Conservation (phyloP, 495 filamentous ascomycete genomes). For the Bombardia bombarda region DNA sequence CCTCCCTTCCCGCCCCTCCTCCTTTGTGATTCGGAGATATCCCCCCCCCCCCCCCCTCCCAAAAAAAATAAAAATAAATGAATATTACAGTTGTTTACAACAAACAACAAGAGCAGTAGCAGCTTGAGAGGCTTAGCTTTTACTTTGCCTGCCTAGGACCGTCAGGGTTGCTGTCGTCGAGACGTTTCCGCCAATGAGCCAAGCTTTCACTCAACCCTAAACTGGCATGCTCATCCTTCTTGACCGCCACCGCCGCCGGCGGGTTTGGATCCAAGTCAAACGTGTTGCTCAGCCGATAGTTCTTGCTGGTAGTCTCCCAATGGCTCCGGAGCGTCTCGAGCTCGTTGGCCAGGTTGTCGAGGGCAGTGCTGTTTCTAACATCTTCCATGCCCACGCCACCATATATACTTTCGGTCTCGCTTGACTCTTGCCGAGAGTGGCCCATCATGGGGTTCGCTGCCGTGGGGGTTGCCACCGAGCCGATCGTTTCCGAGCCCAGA, state of each 20-base stretch:
- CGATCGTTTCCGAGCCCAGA: slow-evolving; percentile 20
- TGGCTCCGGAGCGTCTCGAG: slow-evolving; percentile 80
- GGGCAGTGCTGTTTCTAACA: slow-evolving; percentile 71
- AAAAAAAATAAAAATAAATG: neutral
- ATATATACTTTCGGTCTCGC: slow-evolving; percentile 43
- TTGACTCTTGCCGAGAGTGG: slow-evolving; percentile 53
- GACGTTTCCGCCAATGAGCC: slow-evolving; percentile 64
- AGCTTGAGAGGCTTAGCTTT: too few species aligned
- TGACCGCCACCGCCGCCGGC: slow-evolving; percentile 21
- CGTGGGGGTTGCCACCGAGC: neutral
- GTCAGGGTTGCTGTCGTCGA: slow-evolving; percentile 42
- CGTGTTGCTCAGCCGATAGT: slow-evolving; percentile 75
- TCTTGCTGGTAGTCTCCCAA: slow-evolving; percentile 94
- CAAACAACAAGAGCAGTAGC: too few species aligned
- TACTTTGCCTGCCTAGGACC: slow-evolving; percentile 10
- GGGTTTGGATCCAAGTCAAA: slow-evolving; percentile 69
- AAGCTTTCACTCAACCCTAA: slow-evolving; percentile 57
- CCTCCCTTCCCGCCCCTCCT: too few species aligned
- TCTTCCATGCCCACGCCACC: slow-evolving; percentile 22
- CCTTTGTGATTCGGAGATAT: too few species aligned
- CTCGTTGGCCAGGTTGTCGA: slow-evolving; percentile 87
- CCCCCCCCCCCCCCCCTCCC: neutral
- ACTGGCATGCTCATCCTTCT: slow-evolving; percentile 40
- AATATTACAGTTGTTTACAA: slow-evolving; percentile 7
- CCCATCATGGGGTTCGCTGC: slow-evolving; percentile 20